phyloP scores from a whole-genome alignment of 495 filamentous ascomycete species.

The Xylaria castorea region DNA sequence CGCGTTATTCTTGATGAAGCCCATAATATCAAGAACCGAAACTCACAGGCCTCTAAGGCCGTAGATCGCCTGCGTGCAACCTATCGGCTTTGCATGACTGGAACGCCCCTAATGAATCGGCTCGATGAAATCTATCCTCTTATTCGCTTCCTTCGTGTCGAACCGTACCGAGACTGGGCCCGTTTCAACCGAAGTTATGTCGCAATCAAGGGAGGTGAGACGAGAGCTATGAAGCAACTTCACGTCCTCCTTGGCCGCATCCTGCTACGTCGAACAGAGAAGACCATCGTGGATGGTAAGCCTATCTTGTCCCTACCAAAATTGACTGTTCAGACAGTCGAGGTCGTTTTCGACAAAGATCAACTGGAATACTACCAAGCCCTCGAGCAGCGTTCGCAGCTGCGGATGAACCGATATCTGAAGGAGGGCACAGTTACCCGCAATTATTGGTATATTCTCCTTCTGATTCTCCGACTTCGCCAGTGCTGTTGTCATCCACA shows the following conservation, averaged over 20 bases:
- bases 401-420: slow-evolving; percentile 81
- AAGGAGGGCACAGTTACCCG: slow-evolving; percentile 72
- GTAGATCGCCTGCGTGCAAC: slow-evolving; percentile 65
- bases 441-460: slow-evolving; percentile 84
- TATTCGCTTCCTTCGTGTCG: slow-evolving; percentile 80
- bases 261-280: slow-evolving; percentile 85
- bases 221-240: slow-evolving; percentile 69
- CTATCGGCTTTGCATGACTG: slow-evolving; percentile 85
- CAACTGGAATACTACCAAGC: slow-evolving; percentile 75
- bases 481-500: slow-evolving; percentile 95
- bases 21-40: slow-evolving; percentile 90
- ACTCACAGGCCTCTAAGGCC: slow-evolving; percentile 69
- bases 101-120: slow-evolving; percentile 94
- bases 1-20: slow-evolving; percentile 92
- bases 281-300: slow-evolving; percentile 81
- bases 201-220: slow-evolving; percentile 39
- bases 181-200: slow-evolving; percentile 59
- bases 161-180: slow-evolving; percentile 72
- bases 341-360: slow-evolving; percentile 77
- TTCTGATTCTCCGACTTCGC: slow-evolving; percentile 85
- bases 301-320: slow-evolving; percentile 79
- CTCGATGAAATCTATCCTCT: slow-evolving; percentile 84
- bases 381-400: slow-evolving; percentile 69
- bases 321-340: slow-evolving; percentile 68
- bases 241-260: slow-evolving; percentile 84